Conservation (phyloP, 1,284 basidiomycete species). For the Waitea zeae region DNA sequence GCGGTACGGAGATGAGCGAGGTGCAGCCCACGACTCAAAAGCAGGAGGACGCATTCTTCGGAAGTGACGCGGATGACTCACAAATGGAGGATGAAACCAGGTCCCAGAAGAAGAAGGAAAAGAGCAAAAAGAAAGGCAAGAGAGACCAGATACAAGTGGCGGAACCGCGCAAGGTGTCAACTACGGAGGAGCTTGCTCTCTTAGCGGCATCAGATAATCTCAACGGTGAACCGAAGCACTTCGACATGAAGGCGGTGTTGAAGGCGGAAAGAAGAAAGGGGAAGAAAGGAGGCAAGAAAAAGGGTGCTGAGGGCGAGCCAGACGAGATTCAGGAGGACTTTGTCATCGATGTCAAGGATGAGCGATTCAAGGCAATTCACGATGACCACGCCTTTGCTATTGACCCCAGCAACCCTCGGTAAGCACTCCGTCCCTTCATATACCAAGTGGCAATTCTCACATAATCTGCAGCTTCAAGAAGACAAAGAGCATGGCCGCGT, state of each 20-base stretch:
- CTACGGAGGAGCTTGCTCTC: constrained; percentile 46
- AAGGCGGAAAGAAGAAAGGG: constrained; percentile 61
- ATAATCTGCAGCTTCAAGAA: constrained; percentile 56
- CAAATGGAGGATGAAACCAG: constrained; percentile 13
- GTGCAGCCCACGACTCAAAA: constrained; percentile 9
- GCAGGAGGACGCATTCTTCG: constrained; percentile 59
- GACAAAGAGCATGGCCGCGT: constrained; percentile 73
- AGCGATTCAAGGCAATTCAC: constrained; percentile 76
- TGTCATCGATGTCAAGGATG: constrained; percentile 72
- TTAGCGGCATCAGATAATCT: constrained; percentile 42
- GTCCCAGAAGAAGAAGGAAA: too few species aligned
- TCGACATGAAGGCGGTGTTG: constrained; percentile 82
- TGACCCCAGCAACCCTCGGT: constrained; percentile 93
- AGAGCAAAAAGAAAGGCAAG: constrained; percentile 6
- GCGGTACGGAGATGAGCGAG: constrained; percentile 23
- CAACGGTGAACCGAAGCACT: constrained; percentile 53
- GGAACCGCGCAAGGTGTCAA: constrained; percentile 16
- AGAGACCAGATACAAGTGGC: constrained; percentile 5
- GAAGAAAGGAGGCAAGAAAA: constrained; percentile 27
- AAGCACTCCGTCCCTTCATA: constrained; percentile 15
- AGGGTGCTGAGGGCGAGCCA: constrained; percentile 25
- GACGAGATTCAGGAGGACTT: constrained; percentile 65
- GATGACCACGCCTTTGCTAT: constrained; percentile 91
- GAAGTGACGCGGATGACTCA: constrained; percentile 25
- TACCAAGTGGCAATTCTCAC: constrained; percentile 2